These are phyloP conservation scores for Psidium guajava DNA, from an alignment of 345 rosid genomes.

Conservation along the genomic window DNA sequence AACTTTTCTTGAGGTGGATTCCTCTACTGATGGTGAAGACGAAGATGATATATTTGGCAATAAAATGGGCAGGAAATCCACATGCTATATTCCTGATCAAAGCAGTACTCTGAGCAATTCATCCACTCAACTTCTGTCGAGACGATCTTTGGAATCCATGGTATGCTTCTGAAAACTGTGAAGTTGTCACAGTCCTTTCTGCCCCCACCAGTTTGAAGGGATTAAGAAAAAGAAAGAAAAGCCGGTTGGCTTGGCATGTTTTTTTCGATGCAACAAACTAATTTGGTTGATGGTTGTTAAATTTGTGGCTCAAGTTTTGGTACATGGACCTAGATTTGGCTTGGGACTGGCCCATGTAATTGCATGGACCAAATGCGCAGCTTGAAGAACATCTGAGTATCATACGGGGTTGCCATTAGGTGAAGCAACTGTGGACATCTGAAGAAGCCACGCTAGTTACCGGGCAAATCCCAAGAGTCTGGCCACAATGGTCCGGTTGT, in stretches of 20 bases:
- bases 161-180: conserved; percentile 7
- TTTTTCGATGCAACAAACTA: not conserved
- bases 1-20: conserved; percentile 43
- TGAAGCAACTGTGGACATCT: not conserved
- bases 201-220: not conserved
- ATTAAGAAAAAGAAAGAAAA: not conserved
- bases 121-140: conserved; percentile 6
- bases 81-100: not conserved
- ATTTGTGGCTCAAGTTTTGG: not conserved
- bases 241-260: not conserved
- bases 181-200: not conserved
- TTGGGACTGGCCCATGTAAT: not conserved
- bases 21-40: conserved; percentile 42
- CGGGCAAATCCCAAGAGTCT: not conserved
- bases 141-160: not conserved
- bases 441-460: not conserved
- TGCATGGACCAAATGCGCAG: not conserved
- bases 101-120: not conserved
- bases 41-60: not conserved
- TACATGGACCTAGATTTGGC: not conserved
- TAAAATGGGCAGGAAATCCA: conserved; percentile 5
- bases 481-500: not conserved
- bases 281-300: not conserved
- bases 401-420: not conserved
- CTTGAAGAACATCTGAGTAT: not conserved